Base-by-base conservation (phyloP, 352 stramenopile genomes). In the Globisporangium orthogonon region DNA sequence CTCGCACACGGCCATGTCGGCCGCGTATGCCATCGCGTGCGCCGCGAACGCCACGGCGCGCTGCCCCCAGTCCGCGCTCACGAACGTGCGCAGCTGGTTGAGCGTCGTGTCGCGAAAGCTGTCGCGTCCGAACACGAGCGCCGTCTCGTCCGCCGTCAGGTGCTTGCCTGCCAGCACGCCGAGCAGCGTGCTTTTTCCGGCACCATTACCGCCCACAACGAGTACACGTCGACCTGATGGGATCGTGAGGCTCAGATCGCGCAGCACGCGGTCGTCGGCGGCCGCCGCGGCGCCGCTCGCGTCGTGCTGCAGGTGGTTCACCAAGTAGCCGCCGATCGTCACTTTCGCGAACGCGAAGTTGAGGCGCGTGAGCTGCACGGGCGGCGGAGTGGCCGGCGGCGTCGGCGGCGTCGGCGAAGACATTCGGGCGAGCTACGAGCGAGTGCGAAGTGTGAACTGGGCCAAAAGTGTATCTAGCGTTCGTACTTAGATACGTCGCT, bases 1-100 rank as follows among this genome's bases (percentile, higher is more conserved):
- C 62, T 97, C 87, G 17, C 86, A 79, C 31, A 99, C 95, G 3
- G 89, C 76, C 71, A 99, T 98, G 68, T 99, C 96, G 0, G 95
- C 95, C 63, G 73, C 92, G 71, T 82, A 96, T 45, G 73, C 85
- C 82, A 87, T 96, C 41, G 73, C 82, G 43, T 92, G 76, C 2
- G 80, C 84, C 2, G 96, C 96, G 71, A 99, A 99, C 6, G 96
- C 95, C 35, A 99, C 90, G 0, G 92, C 94, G 10, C 92, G 83
- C 67, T 98, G 97, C 13, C 96, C 96, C 96, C 96, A 99, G 60
- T 98, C 93, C 31, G 87, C 96, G 66, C 96, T 97, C 46, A 99
- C 82, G 67, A 97, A 99, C 3, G 94, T 86, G 40, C 95, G 81
- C 51, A 96, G 63, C 60, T 90, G 85, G 69, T 98, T 98, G 7